phyloP scores from a whole-genome alignment of 2,329 filamentous ascomycete species.

The Venturiaceae sp. region DNA sequence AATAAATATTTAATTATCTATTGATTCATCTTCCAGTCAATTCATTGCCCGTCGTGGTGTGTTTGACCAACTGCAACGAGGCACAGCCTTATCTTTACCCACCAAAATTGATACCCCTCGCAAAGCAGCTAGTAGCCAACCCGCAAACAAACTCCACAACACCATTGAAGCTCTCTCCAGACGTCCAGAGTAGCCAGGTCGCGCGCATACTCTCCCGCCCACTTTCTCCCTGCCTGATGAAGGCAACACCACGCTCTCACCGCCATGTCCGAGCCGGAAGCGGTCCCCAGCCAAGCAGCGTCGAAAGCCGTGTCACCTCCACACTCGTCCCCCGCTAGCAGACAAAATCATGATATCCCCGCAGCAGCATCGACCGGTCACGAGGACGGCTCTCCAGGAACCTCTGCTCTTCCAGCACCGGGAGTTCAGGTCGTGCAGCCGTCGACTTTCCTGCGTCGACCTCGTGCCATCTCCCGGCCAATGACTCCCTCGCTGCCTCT shows the following conservation, averaged over 20 bases:
- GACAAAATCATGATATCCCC: neutral
- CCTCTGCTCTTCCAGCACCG: constrained; percentile 5
- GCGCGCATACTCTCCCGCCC: neutral
- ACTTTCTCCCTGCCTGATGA: neutral
- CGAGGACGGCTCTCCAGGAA: neutral
- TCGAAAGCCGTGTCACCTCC: neutral
- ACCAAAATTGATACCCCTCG: neutral
- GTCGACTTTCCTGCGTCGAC: constrained; percentile 17
- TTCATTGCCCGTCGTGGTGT: no score
- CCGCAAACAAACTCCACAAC: neutral
- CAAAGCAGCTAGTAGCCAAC: neutral
- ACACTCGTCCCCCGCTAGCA: neutral
- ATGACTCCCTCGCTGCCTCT: constrained; percentile 14
- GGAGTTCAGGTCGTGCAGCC: constrained; percentile 17
- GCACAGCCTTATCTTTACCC: neutral
- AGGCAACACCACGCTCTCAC: neutral
- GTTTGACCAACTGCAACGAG: neutral
- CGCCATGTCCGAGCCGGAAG: neutral
- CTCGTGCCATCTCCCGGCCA: neutral
- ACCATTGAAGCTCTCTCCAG: neutral
- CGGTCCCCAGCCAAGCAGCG: neutral
- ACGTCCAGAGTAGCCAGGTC: no score
- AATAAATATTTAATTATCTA: neutral
- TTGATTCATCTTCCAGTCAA: no score
- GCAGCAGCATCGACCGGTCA: neutral